Conservation (phyloP, 148 eudicot genomes). For the Spergularia marina region DNA sequence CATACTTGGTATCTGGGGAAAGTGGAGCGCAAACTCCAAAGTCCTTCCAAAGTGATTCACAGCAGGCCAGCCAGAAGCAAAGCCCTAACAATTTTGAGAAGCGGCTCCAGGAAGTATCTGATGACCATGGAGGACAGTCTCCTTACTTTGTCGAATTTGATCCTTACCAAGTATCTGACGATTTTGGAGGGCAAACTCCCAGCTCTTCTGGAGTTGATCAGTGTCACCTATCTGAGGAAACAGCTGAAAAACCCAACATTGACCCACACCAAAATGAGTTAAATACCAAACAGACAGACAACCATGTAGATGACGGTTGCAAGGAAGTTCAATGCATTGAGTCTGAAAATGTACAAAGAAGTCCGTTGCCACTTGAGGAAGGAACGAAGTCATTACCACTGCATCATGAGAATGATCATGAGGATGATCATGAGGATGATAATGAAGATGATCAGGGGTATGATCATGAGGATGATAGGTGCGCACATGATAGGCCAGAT, state of each 20-base stretch:
- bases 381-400: conserved; percentile 21
- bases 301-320: conserved; percentile 54
- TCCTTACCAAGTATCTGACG: conserved; percentile 30
- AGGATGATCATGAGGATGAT: conserved; percentile 18
- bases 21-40: conserved; percentile 28
- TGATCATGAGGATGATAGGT: conserved; percentile 13
- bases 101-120: conserved; percentile 20
- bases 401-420: conserved; percentile 20
- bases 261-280: conserved; percentile 40
- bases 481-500: conserved; percentile 13
- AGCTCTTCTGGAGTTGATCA: conserved; percentile 17
- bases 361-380: conserved; percentile 27
- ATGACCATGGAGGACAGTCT: conserved; percentile 21
- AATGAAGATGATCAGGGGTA: conserved; percentile 18
- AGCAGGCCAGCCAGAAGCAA: conserved; percentile 16
- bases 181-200: conserved; percentile 28
- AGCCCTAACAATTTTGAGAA: conserved; percentile 26
- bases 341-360: conserved; percentile 28
- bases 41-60: conserved; percentile 20
- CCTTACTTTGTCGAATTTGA: conserved; percentile 26
- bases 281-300: conserved; percentile 34
- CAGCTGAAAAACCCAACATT: conserved; percentile 21
- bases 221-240: conserved; percentile 9
- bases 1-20: conserved; percentile 23
- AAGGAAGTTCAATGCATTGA: conserved; percentile 84